Conservation (phyloP, 495 filamentous ascomycete genomes). For the Penicillium desertorum region DNA sequence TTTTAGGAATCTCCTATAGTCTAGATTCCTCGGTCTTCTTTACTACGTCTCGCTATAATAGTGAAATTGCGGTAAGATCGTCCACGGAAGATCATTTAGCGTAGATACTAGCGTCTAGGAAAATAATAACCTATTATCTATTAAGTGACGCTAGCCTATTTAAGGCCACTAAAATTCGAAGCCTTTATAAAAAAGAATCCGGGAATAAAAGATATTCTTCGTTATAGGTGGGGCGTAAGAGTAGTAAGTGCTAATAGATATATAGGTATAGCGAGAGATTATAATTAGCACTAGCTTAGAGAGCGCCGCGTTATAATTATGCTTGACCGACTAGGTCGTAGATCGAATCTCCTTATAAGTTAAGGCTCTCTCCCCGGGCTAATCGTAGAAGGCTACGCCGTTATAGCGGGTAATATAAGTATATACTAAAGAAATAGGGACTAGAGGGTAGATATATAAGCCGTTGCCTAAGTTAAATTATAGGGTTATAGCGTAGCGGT, state of each 20-base stretch:
- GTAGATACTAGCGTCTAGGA: neutral
- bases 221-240: conserved; percentile 4
- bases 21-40: conserved; percentile 3
- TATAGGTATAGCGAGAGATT: neutral
- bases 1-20: conserved; percentile 2
- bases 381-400: conserved; percentile 1
- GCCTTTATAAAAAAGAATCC: neutral
- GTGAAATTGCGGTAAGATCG: neutral
- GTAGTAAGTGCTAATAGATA: conserved; percentile 1
- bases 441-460: neutral
- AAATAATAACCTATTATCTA: neutral
- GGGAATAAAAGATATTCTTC: conserved; percentile 1
- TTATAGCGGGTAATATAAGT: neutral
- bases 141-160: conserved; percentile 4
- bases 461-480: neutral
- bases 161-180: conserved; percentile 2
- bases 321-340: neutral
- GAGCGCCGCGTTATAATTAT: conserved; percentile 2
- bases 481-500: conserved; percentile 1
- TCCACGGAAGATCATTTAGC: neutral
- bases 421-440: conserved; percentile 1
- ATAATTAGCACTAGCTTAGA: conserved; percentile 1
- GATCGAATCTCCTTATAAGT: conserved; percentile 1
- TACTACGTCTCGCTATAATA: conserved; percentile 8
- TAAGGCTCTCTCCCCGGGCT: conserved; percentile 2